Evolutionary conservation across 768 basidiomycete genomes (phyloP).

Genomic region (Suillus paluster): DNA sequence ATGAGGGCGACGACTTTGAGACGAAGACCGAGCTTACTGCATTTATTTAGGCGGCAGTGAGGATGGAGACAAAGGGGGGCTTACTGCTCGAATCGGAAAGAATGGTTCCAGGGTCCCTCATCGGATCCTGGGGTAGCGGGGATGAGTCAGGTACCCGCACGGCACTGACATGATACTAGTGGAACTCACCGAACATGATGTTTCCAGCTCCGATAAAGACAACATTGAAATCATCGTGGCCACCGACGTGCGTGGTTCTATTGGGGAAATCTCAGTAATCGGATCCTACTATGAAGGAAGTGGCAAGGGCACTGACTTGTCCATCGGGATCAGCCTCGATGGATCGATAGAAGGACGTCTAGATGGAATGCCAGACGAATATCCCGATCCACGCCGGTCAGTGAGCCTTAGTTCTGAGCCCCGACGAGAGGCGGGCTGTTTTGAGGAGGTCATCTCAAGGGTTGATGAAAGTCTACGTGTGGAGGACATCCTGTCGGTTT

Average conservation of each 20-base stretch:
- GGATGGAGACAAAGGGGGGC: slow-evolving; percentile 26
- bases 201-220: slow-evolving; percentile 96
- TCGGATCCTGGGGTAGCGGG: slow-evolving; percentile 62
- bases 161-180: slow-evolving; percentile 4
- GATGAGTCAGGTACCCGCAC: slow-evolving; percentile 7
- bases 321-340: slow-evolving; percentile 75
- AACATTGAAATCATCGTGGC: slow-evolving; percentile 85
- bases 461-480: slow-evolving; percentile 30
- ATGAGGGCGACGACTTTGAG: slow-evolving; percentile 96
- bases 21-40: slow-evolving; percentile 90
- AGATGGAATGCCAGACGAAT: slow-evolving; percentile 50
- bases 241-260: slow-evolving; percentile 57
- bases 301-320: slow-evolving; percentile 56
- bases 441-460: slow-evolving; percentile 38
- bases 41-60: slow-evolving; percentile 10
- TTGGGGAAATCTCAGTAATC: slow-evolving; percentile 12
- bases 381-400: slow-evolving; percentile 54
- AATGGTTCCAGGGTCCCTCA: slow-evolving; percentile 93
- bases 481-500: slow-evolving; percentile 15
- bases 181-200: slow-evolving; percentile 88
- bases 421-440: slow-evolving; percentile 44
- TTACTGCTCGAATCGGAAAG: slow-evolving; percentile 88
- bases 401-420: slow-evolving; percentile 47
- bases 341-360: slow-evolving; percentile 80
- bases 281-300: slow-evolving; percentile 9